phyloP scores from a whole-genome alignment of 164 flowering plant species.

The Aristolochia fimbriata region DNA sequence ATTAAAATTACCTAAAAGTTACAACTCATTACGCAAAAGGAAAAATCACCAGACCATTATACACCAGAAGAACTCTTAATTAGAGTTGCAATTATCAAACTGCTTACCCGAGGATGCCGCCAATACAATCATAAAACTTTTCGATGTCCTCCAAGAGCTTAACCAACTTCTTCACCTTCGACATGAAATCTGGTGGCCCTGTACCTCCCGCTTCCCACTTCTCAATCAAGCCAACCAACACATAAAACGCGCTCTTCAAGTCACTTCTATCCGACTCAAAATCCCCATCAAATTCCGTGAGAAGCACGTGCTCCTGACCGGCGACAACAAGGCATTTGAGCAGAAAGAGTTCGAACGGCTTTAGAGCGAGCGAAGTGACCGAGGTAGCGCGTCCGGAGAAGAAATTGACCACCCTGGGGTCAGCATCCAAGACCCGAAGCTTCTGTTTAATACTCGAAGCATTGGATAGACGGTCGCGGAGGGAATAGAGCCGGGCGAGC shows the following conservation, averaged over 20 bases:
- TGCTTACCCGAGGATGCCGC: constrained; percentile 84
- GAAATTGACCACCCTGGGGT: constrained; percentile 41
- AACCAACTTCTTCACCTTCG: constrained; percentile 35
- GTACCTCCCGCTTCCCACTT: constrained; percentile 33
- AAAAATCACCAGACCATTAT: neutral
- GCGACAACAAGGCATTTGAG: constrained; percentile 78
- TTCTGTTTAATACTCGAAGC: constrained; percentile 19
- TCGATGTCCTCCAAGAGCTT: constrained; percentile 53
- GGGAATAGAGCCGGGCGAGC: constrained; percentile 34
- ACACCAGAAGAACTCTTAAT: neutral
- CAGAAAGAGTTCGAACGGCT: constrained; percentile 34
- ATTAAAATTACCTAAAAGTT: too few relatives aligned
- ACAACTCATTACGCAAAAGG: neutral
- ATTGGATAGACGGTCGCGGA: constrained; percentile 27
- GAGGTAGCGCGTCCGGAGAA: constrained; percentile 12
- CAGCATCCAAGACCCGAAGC: constrained; percentile 27
- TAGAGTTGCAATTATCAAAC: neutral
- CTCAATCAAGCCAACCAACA: constrained; percentile 65
- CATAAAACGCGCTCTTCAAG: constrained; percentile 49
- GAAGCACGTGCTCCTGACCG: constrained; percentile 76
- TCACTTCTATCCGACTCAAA: constrained; percentile 21
- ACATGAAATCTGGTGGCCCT: constrained; percentile 1
- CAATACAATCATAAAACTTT: constrained; percentile 80
- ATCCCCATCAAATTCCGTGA: constrained; percentile 14
- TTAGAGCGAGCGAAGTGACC: constrained; percentile 19